phyloP scores from a whole-genome alignment of 192 early-diverging fungal genomes.

The Backusella tuberculispora region DNA sequence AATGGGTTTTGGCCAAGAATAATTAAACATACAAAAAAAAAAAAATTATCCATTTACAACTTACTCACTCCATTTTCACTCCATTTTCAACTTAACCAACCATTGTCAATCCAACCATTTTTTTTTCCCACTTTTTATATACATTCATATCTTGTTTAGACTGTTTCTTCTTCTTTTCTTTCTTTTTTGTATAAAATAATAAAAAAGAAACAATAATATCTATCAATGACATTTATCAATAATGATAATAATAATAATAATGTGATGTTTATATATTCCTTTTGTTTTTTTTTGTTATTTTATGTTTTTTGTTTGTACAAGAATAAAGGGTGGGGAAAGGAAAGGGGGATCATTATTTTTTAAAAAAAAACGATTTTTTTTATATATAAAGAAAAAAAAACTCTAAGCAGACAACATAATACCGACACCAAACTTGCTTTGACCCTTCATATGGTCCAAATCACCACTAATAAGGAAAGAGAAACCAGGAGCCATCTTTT shows the following conservation, averaged over 20 bases:
- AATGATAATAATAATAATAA: not conserved
- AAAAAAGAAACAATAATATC: not conserved
- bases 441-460: slow-evolving; percentile 87
- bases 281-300: not conserved
- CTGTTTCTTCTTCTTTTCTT: not conserved
- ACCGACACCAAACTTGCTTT: slow-evolving; percentile 85
- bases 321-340: not conserved
- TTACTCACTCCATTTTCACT: not conserved
- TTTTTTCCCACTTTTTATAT: not conserved
- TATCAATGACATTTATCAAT: not conserved
- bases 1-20: slow-evolving; percentile 91
- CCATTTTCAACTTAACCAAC: not conserved
- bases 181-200: not conserved
- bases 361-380: slow-evolving; percentile 9
- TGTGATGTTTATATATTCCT: slow-evolving; percentile 8
- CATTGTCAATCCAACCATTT: not conserved
- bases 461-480: slow-evolving; percentile 90
- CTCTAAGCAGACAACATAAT: slow-evolving; percentile 85
- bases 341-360: not conserved
- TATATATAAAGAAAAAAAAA: not conserved
- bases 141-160: not conserved
- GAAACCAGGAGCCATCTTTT: slow-evolving; percentile 94
- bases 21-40: slow-evolving; percentile 18
- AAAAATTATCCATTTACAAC: not conserved
- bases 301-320: no score